Conservation (phyloP, 2,329 filamentous ascomycete genomes). For the Diaporthe sp. region DNA sequence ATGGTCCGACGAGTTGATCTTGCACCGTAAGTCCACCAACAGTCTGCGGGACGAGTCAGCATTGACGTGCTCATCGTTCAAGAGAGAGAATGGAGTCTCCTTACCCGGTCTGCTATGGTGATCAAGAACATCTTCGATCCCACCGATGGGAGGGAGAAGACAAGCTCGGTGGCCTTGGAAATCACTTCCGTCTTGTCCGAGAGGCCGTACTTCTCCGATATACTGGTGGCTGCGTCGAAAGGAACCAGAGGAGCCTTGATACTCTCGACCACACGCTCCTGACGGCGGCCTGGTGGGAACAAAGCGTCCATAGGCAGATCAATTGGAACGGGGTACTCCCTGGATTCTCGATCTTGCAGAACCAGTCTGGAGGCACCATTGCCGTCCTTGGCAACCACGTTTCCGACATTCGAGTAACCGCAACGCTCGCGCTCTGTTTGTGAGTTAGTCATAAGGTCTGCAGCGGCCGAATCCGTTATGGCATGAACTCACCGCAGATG, state of each 20-base stretch:
- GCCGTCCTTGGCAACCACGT: constrained; percentile 74
- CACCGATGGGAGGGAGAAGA: constrained; percentile 88
- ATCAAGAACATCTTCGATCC: constrained; percentile 99
- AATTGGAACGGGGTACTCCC: constrained; percentile 81
- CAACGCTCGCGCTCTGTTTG: constrained; percentile 83
- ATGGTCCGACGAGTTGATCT: constrained; percentile 96
- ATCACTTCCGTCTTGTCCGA: constrained; percentile 37
- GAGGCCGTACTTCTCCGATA: constrained; percentile 74
- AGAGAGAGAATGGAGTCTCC: background rate
- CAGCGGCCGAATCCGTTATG: background rate
- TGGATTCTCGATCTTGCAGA: constrained; percentile 84
- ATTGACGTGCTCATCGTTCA: background rate
- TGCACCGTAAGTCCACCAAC: constrained; percentile 90
- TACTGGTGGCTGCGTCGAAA: constrained; percentile 78
- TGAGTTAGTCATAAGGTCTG: constrained; percentile 33
- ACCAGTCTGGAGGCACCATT: constrained; percentile 79
- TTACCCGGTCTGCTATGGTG: constrained; percentile 86
- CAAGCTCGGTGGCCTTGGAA: constrained; percentile 80
- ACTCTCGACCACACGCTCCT: constrained; percentile 81
- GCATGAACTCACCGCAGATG: constrained; percentile 67
- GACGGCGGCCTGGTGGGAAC: constrained; percentile 89
- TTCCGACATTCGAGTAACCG: constrained; percentile 91
- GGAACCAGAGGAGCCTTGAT: constrained; percentile 75
- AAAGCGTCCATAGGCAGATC: constrained; percentile 90
- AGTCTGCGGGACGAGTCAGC: constrained; percentile 56